phyloP scores from a whole-genome alignment of 352 stramenopile genomes.

The Phytophthora cryptogea region DNA sequence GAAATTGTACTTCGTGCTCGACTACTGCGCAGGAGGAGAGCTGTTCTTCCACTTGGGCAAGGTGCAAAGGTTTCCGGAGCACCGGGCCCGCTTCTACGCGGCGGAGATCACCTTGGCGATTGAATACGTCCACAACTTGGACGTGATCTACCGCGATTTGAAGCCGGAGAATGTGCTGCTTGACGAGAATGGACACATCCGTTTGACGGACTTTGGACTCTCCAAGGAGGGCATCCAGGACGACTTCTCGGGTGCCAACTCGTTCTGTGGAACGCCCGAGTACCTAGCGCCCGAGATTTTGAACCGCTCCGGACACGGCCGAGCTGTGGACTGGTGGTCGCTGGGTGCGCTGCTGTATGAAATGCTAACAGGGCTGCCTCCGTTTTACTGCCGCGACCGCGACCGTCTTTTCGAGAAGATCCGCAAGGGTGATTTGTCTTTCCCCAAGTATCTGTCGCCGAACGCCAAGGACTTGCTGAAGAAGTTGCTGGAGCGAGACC shows the following conservation, averaged over 20 bases:
- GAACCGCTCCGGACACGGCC: slow-evolving; percentile 95
- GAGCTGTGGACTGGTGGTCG: slow-evolving; percentile 98
- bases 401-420: slow-evolving; percentile 99
- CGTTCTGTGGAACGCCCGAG: slow-evolving; percentile 97
- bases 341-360: slow-evolving; percentile 90
- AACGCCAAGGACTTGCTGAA: slow-evolving; percentile 87
- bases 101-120: slow-evolving; percentile 97
- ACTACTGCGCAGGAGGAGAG: slow-evolving; percentile 97
- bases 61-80: slow-evolving; percentile 95
- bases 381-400: slow-evolving; percentile 96
- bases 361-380: slow-evolving; percentile 79
- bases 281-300: slow-evolving; percentile 99
- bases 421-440: slow-evolving; percentile 92
- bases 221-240: slow-evolving; percentile 89
- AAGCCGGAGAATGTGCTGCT: slow-evolving; percentile 99
- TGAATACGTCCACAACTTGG: slow-evolving; percentile 93
- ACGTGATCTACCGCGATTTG: slow-evolving; percentile 97
- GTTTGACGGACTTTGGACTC: slow-evolving; percentile 98
- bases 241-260: slow-evolving; percentile 95
- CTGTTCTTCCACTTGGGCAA: slow-evolving; percentile 94
- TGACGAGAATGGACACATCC: slow-evolving; percentile 95
- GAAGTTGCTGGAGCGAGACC: slow-evolving; percentile 95
- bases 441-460: slow-evolving; percentile 93
- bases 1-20: slow-evolving; percentile 99
- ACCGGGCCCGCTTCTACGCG: slow-evolving; percentile 95